These are phyloP conservation scores for Apophysomyces trapeziformis DNA, from an alignment of 371 early-diverging fungal species.

Conservation along the genomic window DNA sequence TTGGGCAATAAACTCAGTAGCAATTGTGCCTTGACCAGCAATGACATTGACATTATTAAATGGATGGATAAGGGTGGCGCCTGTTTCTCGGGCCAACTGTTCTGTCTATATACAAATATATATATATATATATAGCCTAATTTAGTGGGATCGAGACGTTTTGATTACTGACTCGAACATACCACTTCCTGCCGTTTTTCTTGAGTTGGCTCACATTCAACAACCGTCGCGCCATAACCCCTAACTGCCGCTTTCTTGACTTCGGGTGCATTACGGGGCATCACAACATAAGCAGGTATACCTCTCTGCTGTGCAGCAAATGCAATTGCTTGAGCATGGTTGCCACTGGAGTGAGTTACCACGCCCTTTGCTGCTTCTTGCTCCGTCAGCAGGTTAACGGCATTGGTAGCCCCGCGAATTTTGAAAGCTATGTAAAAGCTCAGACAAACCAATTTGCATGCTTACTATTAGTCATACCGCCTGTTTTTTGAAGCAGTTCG, in stretches of 20 bases:
- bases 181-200: constrained; percentile 37
- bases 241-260: constrained; percentile 57
- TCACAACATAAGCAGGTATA: constrained; percentile 57
- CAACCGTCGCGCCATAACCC: constrained; percentile 57
- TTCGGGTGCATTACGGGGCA: constrained; percentile 55
- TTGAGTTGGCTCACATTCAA: constrained; percentile 46
- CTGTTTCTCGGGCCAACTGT: constrained; percentile 32
- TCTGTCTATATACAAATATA: constrained; percentile 16
- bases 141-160: not conserved
- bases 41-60: constrained; percentile 55
- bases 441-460: not conserved
- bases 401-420: constrained; percentile 63
- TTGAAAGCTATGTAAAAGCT: constrained; percentile 53
- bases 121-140: not conserved
- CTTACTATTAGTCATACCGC: constrained; percentile 34
- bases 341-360: constrained; percentile 52
- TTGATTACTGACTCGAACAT: not conserved
- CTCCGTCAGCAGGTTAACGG: constrained; percentile 32
- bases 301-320: constrained; percentile 44
- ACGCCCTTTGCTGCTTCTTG: constrained; percentile 44
- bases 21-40: constrained; percentile 67
- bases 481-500: constrained; percentile 62
- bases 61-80: constrained; percentile 50
- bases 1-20: constrained; percentile 54
- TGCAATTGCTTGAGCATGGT: constrained; percentile 59